A percentile compares a stretch with the other conserved stretches of the same genome.
These are phyloP conservation scores for Aureobasidium subglaciale DNA, from an alignment of 2,329 filamentous ascomycete genomes.

Conservation along the genomic window DNA sequence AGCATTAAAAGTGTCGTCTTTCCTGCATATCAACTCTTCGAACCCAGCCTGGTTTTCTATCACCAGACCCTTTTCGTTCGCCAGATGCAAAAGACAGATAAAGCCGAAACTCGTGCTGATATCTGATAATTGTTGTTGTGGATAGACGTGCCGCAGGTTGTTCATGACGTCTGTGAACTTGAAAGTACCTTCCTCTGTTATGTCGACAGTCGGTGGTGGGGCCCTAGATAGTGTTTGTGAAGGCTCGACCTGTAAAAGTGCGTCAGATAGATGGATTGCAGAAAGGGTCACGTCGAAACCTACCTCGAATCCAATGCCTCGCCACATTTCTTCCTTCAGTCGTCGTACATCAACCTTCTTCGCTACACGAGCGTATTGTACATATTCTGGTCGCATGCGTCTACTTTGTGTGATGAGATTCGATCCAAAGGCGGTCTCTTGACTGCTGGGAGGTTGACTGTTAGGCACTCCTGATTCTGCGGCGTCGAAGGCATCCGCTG, in stretches of 20 bases:
- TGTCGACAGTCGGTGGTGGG: constrained; percentile 25
- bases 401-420: constrained; percentile 57
- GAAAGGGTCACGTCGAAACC: neutral
- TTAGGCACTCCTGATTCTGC: constrained; percentile 28
- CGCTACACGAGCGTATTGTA: constrained; percentile 58
- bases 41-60: constrained; percentile 57
- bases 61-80: constrained; percentile 83
- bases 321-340: constrained; percentile 60
- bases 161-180: constrained; percentile 93
- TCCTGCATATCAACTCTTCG: constrained; percentile 42
- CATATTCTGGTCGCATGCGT: constrained; percentile 55
- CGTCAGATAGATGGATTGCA: neutral
- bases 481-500: constrained; percentile 46
- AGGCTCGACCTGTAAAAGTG: constrained; percentile 25
- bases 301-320: constrained; percentile 48
- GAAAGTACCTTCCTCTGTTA: constrained; percentile 49
- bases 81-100: constrained; percentile 83
- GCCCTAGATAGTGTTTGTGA: constrained; percentile 30
- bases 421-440: constrained; percentile 52
- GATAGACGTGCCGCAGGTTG: constrained; percentile 76
- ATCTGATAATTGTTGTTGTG: constrained; percentile 78
- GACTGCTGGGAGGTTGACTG: constrained; percentile 34
- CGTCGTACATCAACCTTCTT: constrained; percentile 61
- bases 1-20: constrained; percentile 39
- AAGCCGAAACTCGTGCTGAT: constrained; percentile 93